Evolutionary conservation across 2,329 filamentous ascomycete genomes (phyloP).

Genomic region (Coniella lustricola): DNA sequence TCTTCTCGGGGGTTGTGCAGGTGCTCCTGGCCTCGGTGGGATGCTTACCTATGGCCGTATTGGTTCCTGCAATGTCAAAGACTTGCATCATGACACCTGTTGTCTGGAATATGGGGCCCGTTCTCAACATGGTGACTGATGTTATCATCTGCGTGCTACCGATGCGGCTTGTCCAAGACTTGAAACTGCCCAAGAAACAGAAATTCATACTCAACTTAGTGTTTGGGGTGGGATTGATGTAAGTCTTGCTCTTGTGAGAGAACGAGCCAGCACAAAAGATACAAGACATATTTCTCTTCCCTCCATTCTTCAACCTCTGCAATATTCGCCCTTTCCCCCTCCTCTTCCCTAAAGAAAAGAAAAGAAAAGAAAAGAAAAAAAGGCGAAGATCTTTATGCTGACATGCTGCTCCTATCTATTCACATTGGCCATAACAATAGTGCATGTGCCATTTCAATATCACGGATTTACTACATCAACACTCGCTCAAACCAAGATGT

Average conservation of each 20-base stretch:
- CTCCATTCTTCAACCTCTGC: too few species aligned
- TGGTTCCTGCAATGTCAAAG: conserved; percentile 17
- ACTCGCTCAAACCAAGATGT: conserved; percentile 22
- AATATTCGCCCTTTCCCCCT: too few species aligned
- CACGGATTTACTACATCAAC: too few species aligned
- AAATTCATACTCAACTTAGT: conserved; percentile 17
- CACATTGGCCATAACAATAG: too few species aligned
- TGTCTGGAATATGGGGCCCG: conserved; percentile 22
- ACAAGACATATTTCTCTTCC: too few species aligned
- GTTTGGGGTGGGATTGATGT: conserved; percentile 20
- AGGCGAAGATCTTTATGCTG: too few species aligned
- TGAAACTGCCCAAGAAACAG: conserved; percentile 24
- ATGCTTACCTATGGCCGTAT: conserved; percentile 22
- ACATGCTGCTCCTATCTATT: too few species aligned
- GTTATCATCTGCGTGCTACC: conserved; percentile 31
- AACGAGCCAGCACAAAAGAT: too few species aligned
- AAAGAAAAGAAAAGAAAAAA: too few species aligned
- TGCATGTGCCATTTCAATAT: conserved; percentile 25
- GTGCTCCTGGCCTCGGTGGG: conserved; percentile 23
- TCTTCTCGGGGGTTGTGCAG: conserved; percentile 21
- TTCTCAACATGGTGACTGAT: conserved; percentile 30
- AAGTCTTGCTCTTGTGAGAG: not conserved
- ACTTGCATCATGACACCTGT: conserved; percentile 17
- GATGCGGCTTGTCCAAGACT: conserved; percentile 29
- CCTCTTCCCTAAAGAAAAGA: too few species aligned